Evolutionary conservation across 345 rosid species (phyloP), one percentile per base, ranked within the genome.

Genomic region (Hypericum androsaemum): DNA sequence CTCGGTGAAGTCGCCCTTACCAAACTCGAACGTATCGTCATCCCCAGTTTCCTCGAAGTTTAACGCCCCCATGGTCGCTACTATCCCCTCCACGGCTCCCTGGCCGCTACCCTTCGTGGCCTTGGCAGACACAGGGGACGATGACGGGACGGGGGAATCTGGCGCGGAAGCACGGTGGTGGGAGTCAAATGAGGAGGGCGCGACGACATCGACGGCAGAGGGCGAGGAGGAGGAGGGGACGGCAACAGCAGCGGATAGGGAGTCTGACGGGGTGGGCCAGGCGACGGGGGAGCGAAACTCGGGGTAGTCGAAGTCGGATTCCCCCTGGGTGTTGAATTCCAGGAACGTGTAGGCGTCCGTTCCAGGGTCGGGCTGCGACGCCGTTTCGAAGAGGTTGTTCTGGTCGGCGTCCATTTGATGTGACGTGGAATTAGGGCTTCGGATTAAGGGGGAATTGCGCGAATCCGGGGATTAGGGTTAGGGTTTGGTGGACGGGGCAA

Each of bases 241-340:
- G 32, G 32, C 2, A 4, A 22, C 81, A 5, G 71, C 74, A 28
- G 71, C 74, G 9, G 68, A 64, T 37, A 86, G 75, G 12, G 95
- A 76, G 66, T 90, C 98, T 5, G 98, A 92, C 6, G 95, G 95
- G 2, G 96, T 92, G 3, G 89, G 95, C 98, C 98, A 92, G 6
- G 80, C 76, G 41, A 77, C 72, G 38, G 84, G 78, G 39, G 92
- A 83, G 43, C 84, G 80, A 67, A 88, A 94, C 66, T 88, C 99
- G 1, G 85, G 80, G 72, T 81, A 94, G 76, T 94, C 97, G 62
- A 94, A 94, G 58, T 94, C 97, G 55, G 97, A 76, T 69, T 92
- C 98, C 14, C 97, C 97, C 68, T 92, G 95, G 43, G 95, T 83
- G 77, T 85, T 85, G 80, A 92, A 88, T 76, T 92, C 98, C 59